These are phyloP conservation scores for Diphasiastrum complanatum DNA, from an alignment of 83 land plant species.

Conservation along the genomic window DNA sequence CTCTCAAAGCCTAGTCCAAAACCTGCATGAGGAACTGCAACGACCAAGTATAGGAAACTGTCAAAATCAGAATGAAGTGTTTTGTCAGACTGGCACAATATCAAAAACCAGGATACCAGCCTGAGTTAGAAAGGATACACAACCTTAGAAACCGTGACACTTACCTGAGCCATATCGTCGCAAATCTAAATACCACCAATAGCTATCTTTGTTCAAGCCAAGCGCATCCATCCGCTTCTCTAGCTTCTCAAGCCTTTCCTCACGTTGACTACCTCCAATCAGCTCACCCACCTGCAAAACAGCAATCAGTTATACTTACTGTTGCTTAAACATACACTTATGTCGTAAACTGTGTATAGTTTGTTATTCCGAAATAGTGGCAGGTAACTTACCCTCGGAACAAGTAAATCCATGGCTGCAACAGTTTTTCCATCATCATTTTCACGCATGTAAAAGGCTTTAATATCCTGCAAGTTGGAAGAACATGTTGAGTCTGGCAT, in stretches of 20 bases:
- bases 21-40: constrained; percentile 96
- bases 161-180: constrained; percentile 97
- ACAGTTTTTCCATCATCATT: constrained; percentile 98
- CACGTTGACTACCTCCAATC: constrained; percentile 99
- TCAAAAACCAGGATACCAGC: not conserved
- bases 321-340: too few species aligned
- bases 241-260: constrained; percentile 76
- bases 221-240: constrained; percentile 76
- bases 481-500: too few species aligned
- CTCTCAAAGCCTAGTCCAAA: constrained; percentile 98
- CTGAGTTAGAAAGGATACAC: not conserved
- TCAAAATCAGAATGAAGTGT: not conserved
- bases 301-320: too few species aligned
- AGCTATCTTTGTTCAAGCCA: constrained; percentile 67
- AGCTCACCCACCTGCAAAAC: constrained; percentile 82
- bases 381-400: constrained; percentile 63
- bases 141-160: not conserved
- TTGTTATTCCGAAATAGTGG: not conserved
- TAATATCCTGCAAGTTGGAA: constrained; percentile 69
- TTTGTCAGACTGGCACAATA: not conserved
- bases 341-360: not conserved
- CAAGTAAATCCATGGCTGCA: constrained; percentile 98
- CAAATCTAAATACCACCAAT: constrained; percentile 98
- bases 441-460: constrained; percentile 96
- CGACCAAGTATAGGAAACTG: not conserved